Evolutionary conservation across 192 early-diverging fungal species (phyloP).

Genomic region (Thoreauomyces humboldtii): DNA sequence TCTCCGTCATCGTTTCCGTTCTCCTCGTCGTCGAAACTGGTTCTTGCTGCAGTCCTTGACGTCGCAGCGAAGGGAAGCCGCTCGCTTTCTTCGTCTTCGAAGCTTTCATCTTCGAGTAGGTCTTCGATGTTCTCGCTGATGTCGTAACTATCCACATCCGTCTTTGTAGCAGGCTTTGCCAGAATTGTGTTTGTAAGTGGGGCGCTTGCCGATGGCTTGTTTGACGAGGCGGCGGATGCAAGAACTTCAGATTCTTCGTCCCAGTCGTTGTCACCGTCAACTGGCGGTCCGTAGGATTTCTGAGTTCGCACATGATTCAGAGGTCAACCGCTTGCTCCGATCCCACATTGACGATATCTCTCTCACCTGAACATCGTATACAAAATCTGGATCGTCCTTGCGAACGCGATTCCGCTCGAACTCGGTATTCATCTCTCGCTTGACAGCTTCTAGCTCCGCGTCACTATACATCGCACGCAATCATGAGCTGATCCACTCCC

Average conservation of each 20-base stretch:
- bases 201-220: not conserved
- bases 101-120: not conserved
- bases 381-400: constrained; percentile 27
- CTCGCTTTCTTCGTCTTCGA: not conserved
- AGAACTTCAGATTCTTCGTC: constrained; percentile 33
- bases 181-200: not conserved
- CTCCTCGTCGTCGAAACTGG: constrained; percentile 24
- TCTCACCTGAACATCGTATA: constrained; percentile 37
- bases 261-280: constrained; percentile 36
- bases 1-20: constrained; percentile 2
- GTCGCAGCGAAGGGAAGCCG: not conserved
- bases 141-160: constrained; percentile 5
- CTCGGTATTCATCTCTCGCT: constrained; percentile 31
- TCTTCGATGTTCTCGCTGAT: constrained; percentile 26
- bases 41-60: too few relatives aligned
- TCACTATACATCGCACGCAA: constrained; percentile 30
- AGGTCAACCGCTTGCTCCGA: not conserved
- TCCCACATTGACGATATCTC: not conserved
- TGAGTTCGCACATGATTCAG: not conserved
- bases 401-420: constrained; percentile 35
- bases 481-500: too few relatives aligned
- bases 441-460: constrained; percentile 23
- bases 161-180: not conserved
- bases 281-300: constrained; percentile 34
- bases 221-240: too few relatives aligned